Base-by-base conservation (phyloP, 345 rosid species). In the Citrus mangshanensis region DNA sequence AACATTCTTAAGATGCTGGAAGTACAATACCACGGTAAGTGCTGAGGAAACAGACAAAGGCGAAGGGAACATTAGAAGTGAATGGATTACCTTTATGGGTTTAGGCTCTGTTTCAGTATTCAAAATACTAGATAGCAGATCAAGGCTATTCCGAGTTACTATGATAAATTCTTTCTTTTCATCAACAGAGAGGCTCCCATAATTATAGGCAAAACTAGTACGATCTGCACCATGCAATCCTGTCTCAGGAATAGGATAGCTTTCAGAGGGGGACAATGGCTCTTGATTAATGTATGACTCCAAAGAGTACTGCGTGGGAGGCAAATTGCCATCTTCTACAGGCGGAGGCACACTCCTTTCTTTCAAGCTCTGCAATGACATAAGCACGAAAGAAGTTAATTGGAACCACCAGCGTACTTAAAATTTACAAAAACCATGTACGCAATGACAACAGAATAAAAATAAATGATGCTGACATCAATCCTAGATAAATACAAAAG, bases 101-200 rank as follows among this genome's bases (percentile, higher is more conserved):
- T 88, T 84, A 9, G 86, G 89, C 59, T 87, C 88, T 60, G 84
- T 83, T 55, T 94, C 92, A 27, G 81, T 78, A 66, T 78, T 90
- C 87, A 94, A 79, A 83, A 90, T 87, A 86, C 97, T 94, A 74
- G 94, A 91, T 49, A 92, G 93, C 83, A 92, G 86, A 35, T 92
- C 97, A 63, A 94, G 85, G 77, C 91, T 92, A 91, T 91, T 92
- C 64, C 93, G 78, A 38, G 94, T 82, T 46, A 88, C 85, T 78
- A 88, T 84, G 70, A 94, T 84, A 67, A 82, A 73, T 81, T 89
- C 89, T 82, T 91, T 92, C 87, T 88, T 92, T 76, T 91, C 89
- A 58, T 88, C 80, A 74, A 70, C 82, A 1, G 97, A 88, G 76
- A 87, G 78, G 75, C 72, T 75, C 30, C 89, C 86, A 69, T 76